Evolutionary conservation across 345 rosid genomes (phyloP).

Genomic region (Acer campestre): DNA sequence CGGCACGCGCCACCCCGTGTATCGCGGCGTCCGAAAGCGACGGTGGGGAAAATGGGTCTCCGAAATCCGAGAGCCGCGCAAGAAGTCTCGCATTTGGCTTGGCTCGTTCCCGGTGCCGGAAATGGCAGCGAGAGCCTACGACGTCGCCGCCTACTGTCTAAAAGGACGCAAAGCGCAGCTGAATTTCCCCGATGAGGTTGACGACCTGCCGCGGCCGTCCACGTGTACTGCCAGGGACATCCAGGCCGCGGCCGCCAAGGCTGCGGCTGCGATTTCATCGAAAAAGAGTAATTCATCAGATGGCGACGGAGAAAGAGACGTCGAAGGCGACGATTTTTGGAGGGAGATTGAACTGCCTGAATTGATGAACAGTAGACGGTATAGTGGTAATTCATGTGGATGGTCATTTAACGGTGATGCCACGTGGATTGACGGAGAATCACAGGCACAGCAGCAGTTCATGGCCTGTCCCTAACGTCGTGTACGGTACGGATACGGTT

Average conservation of each 20-base stretch:
- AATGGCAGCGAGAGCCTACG: slow-evolving; percentile 90
- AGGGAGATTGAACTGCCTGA: slow-evolving; percentile 77
- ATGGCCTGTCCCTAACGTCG: slow-evolving; percentile 51
- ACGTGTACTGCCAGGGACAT: slow-evolving; percentile 68
- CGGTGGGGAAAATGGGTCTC: slow-evolving; percentile 97
- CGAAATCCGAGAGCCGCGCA: slow-evolving; percentile 84
- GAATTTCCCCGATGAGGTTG: slow-evolving; percentile 73
- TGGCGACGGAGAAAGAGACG: slow-evolving; percentile 12
- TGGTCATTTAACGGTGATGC: slow-evolving; percentile 45
- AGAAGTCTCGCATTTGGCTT: slow-evolving; percentile 84
- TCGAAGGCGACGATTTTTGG: slow-evolving; percentile 64
- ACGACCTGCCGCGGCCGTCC: slow-evolving; percentile 59
- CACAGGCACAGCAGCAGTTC: slow-evolving; percentile 34
- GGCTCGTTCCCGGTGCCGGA: slow-evolving; percentile 83
- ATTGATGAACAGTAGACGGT: slow-evolving; percentile 37
- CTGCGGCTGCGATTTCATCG: slow-evolving; percentile 44
- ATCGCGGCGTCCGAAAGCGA: slow-evolving; percentile 75
- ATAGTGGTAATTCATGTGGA: slow-evolving; percentile 37
- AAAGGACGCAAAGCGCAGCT: slow-evolving; percentile 81
- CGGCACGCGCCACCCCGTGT: slow-evolving; percentile 62
- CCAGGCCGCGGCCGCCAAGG: slow-evolving; percentile 75
- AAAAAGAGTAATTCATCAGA: slow-evolving; percentile 27
- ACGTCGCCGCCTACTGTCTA: slow-evolving; percentile 75
- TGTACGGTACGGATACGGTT: no score
- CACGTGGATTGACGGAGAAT: slow-evolving; percentile 58